Evolutionary conservation across 148 eudicot genomes (phyloP).

Genomic region (Cornus florida): DNA sequence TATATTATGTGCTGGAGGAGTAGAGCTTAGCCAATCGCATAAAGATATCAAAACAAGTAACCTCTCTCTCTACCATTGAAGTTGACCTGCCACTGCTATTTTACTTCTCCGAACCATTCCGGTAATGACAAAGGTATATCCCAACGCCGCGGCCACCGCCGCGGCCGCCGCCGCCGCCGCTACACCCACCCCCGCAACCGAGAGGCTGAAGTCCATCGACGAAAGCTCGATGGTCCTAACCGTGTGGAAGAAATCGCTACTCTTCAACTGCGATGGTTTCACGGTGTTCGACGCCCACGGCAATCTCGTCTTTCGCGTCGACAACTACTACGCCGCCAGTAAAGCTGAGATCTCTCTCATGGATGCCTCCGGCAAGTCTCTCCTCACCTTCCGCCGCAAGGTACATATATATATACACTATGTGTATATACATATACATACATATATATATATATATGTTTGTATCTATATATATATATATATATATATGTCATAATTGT

Average conservation of each 20-base stretch:
- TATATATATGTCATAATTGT: neutral
- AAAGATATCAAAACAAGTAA: neutral
- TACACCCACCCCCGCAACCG: neutral
- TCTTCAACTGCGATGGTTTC: slow-evolving; percentile 69
- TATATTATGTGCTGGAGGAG: neutral
- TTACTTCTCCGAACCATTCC: neutral
- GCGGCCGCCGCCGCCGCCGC: neutral
- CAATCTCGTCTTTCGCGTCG: slow-evolving; percentile 70
- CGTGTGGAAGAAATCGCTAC: slow-evolving; percentile 74
- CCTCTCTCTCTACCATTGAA: neutral
- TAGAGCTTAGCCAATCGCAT: neutral
- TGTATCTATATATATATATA: neutral
- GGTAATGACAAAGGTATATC: slow-evolving; percentile 34
- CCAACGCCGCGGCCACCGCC: slow-evolving; percentile 11
- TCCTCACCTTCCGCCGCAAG: slow-evolving; percentile 85
- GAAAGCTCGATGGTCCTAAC: slow-evolving; percentile 38
- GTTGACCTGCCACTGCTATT: neutral
- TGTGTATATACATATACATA: neutral
- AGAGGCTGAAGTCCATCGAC: neutral
- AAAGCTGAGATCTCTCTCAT: slow-evolving; percentile 55
- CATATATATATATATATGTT: neutral
- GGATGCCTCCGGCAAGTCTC: slow-evolving; percentile 66
- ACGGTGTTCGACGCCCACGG: slow-evolving; percentile 69
- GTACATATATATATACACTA: slow-evolving; percentile 22
- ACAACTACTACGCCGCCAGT: slow-evolving; percentile 48